Evolutionary conservation across 257 asterid genomes (phyloP), one percentile per base, ranked within the genome.

Genomic region (Pogostemon cablin): DNA sequence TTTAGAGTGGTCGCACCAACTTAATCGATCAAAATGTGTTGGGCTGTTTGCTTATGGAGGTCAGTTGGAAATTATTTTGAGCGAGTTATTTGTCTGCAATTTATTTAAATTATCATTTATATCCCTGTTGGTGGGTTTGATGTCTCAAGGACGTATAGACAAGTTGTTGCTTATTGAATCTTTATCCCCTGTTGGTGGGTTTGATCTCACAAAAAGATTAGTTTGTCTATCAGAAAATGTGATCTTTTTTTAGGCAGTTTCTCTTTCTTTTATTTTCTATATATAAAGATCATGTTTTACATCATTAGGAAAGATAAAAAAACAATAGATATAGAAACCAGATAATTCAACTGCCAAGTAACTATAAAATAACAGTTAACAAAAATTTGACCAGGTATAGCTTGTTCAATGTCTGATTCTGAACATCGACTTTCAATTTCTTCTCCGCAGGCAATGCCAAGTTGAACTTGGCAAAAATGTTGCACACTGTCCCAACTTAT

Each of bases 11-110:
- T 77, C 81, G 7, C 49, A 52, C 65, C 68, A 56, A 50, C 60
- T 3, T 1, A 41, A 75, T 62, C 73, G 54, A 75, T 83, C 93
- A 39, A 78, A 81, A 48, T 91, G 96, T 78, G 63, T 48, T 12
- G 95, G 92, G 78, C 77, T 90, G 81, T 76, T 81, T 77, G 75
- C 88, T 69, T 67, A 79, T 72, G 87, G 76, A 81, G 92, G 95
- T 90, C 40, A 75, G 86, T 79, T 65, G 65, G 52, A 38, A n/a
- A 57, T 74, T 34, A 25, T 69, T 58, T 63, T 0, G 47, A 17
- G 75, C 32, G 7, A 25, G 53, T 58, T n/a, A 61, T 78, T 2
- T 32, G 20, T 53, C 50, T 11, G 54, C 60, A 59, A 62, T 35
- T 46, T 63, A 25, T 54, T 55, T 9, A 11, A 15, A 10, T 46